A percentile compares a stretch with the other conserved stretches of the same genome.
Conservation (phyloP, 345 rosid genomes). For the thale cress (Arabidopsis thaliana) region TAIR10.1 NC_003075.7:10578501-10579000, state of each 20-base stretch:
- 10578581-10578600: neutral
- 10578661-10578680: conserved; percentile 98
- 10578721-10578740: conserved; percentile 69
- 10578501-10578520: conserved; percentile 27
- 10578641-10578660: conserved; percentile 99
- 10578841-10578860: neutral
- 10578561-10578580: neutral
- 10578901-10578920: neutral
- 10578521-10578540: neutral
- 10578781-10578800: conserved; percentile 27
- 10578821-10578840: neutral
- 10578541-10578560: conserved; percentile 10
- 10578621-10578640: conserved; percentile 50
- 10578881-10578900: neutral
- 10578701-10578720: conserved; percentile 30
- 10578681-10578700: conserved; percentile 39
- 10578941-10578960: neutral
- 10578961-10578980: neutral
- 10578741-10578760: conserved; percentile 99
- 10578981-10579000: neutral
- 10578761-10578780: conserved; percentile 57
- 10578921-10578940: neutral
- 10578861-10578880: neutral
- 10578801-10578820: neutral
- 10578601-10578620: neutral